These are phyloP conservation scores for Cantharellus anzutake DNA, from an alignment of 768 basidiomycete genomes.

Conservation along the genomic window DNA sequence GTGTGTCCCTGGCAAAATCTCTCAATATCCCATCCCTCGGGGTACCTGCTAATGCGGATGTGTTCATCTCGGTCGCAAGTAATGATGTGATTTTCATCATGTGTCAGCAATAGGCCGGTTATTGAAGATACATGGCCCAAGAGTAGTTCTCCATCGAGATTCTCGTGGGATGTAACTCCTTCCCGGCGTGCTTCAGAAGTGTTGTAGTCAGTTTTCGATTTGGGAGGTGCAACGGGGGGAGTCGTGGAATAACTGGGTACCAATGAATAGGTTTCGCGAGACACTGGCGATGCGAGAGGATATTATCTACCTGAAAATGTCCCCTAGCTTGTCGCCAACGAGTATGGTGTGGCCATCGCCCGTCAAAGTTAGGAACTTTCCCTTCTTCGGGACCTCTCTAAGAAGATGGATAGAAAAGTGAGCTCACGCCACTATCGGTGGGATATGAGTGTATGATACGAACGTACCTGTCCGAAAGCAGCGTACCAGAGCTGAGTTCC, in stretches of 20 bases:
- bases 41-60: slow-evolving; percentile 79
- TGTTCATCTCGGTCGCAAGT: slow-evolving; percentile 94
- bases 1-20: slow-evolving; percentile 71
- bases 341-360: slow-evolving; percentile 44
- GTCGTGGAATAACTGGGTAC: background rate
- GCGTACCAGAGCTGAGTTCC: slow-evolving; percentile 34
- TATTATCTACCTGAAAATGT: slow-evolving; percentile 51
- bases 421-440: background rate
- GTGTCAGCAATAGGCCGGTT: slow-evolving; percentile 48
- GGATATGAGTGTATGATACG: background rate
- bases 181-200: slow-evolving; percentile 8
- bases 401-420: too few species aligned
- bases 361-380: slow-evolving; percentile 50
- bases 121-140: slow-evolving; percentile 82
- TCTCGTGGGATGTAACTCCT: slow-evolving; percentile 39
- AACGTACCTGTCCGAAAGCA: slow-evolving; percentile 32
- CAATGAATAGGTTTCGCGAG: slow-evolving; percentile 16
- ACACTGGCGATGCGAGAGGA: slow-evolving; percentile 29
- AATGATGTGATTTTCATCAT: slow-evolving; percentile 54
- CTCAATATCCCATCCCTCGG: slow-evolving; percentile 71
- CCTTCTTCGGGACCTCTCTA: slow-evolving; percentile 72
- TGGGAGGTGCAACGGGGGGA: slow-evolving; percentile 8
- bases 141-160: slow-evolving; percentile 45
- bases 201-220: slow-evolving; percentile 11
- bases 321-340: slow-evolving; percentile 88